A percentile compares a stretch with the other conserved stretches of the same genome.
Evolutionary conservation across 306 rosid species (phyloP).

Genomic region (Luffa acutangula): DNA sequence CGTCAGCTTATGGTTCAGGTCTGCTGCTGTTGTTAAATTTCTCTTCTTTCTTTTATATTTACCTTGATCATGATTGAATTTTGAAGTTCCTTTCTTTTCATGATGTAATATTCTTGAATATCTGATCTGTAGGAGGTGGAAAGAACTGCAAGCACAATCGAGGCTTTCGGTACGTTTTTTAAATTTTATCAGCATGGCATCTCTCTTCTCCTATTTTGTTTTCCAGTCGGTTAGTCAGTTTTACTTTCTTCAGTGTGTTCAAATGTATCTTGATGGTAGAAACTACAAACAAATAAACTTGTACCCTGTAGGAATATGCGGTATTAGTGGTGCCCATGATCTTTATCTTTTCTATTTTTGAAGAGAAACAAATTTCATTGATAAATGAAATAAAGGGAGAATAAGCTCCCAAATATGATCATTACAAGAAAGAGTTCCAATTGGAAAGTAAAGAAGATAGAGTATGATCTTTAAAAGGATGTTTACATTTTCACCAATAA

Average conservation of each 20-base stretch:
- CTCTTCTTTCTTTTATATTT: not conserved
- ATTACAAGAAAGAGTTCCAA: too few species aligned
- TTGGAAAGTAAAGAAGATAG: too few species aligned
- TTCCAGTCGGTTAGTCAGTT: not conserved
- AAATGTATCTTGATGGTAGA: not conserved
- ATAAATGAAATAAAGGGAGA: too few species aligned
- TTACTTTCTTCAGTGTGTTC: not conserved
- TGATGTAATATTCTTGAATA: conserved; percentile 14
- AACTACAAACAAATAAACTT: not conserved
- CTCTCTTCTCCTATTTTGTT: too few species aligned
- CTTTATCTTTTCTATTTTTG: not conserved
- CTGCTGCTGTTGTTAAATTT: conserved; percentile 6
- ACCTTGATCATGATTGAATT: not conserved
- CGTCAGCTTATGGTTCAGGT: conserved; percentile 97
- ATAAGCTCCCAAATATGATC: too few species aligned
- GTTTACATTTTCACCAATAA: too few species aligned
- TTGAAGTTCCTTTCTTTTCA: not conserved
- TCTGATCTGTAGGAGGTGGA: conserved; percentile 58
- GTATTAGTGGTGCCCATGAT: not conserved
- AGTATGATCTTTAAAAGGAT: too few species aligned
- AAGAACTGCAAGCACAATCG: conserved; percentile 60
- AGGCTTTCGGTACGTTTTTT: conserved; percentile 50
- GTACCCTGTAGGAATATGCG: not conserved
- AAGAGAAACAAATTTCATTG: too few species aligned
- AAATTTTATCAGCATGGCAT: not conserved